These are phyloP conservation scores for Papiliotrema nemorosa DNA, from an alignment of 1,284 basidiomycete species.

Conservation along the genomic window DNA sequence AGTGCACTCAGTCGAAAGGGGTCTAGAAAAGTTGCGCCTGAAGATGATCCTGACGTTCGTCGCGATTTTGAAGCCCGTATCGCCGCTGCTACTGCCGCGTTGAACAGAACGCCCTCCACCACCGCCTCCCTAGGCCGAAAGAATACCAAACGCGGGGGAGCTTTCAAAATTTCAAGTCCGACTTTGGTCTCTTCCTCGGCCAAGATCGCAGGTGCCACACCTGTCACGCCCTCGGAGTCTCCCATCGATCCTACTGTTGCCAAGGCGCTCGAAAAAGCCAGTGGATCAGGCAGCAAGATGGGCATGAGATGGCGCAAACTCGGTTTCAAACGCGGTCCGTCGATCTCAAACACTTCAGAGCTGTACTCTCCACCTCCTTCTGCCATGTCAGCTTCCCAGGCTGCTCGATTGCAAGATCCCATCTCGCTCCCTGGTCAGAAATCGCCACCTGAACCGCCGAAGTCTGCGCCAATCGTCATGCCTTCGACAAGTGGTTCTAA, in stretches of 20 bases:
- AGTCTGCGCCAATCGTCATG: not conserved
- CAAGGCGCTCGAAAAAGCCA: slow-evolving; percentile 24
- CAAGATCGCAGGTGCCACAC: slow-evolving; percentile 25
- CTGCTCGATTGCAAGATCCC: slow-evolving; percentile 15
- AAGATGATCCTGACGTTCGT: slow-evolving; percentile 31
- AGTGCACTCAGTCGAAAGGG: slow-evolving; percentile 1
- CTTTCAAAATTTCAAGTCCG: slow-evolving; percentile 36
- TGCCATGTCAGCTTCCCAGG: not conserved
- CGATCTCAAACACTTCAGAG: slow-evolving; percentile 20
- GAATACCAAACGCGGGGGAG: slow-evolving; percentile 25
- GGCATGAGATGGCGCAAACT: slow-evolving; percentile 39
- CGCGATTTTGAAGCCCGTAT: slow-evolving; percentile 45
- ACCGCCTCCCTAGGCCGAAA: slow-evolving; percentile 23
- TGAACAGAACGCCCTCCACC: slow-evolving; percentile 38
- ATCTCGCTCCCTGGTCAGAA: slow-evolving; percentile 19
- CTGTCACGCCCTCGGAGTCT: slow-evolving; percentile 15
- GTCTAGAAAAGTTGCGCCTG: slow-evolving; percentile 15
- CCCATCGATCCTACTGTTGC: slow-evolving; percentile 6
- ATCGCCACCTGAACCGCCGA: not conserved
- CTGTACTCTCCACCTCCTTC: slow-evolving; percentile 5
- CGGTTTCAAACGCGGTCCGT: slow-evolving; percentile 27
- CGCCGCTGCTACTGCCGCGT: slow-evolving; percentile 39
- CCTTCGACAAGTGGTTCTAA: slow-evolving; percentile 8
- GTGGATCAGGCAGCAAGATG: slow-evolving; percentile 29
- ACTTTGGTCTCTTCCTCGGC: slow-evolving; percentile 36